Conservation (phyloP, 2,329 filamentous ascomycete species). For the Chlorencoelia australis region DNA sequence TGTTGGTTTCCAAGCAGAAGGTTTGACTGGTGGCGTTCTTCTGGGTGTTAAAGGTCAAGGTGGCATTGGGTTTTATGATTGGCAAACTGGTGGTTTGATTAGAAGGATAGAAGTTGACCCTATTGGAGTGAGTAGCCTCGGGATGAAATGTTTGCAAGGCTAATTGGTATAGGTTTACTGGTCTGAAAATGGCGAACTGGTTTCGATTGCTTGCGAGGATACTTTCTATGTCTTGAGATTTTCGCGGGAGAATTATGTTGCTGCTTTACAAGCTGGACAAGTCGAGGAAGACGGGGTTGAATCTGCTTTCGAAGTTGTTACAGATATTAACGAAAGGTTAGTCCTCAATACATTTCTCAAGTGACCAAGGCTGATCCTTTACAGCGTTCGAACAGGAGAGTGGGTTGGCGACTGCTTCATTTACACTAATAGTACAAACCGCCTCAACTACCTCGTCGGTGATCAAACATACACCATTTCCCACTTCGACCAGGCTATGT, state of each 20-base stretch:
- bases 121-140: slow-evolving; percentile 27
- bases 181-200: slow-evolving; percentile 92
- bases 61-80: slow-evolving; percentile 93
- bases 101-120: slow-evolving; percentile 79
- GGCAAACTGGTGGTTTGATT: slow-evolving; percentile 80
- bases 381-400: slow-evolving; percentile 79
- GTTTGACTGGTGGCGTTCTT: slow-evolving; percentile 76
- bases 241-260: slow-evolving; percentile 78
- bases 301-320: slow-evolving; percentile 90
- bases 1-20: slow-evolving; percentile 91
- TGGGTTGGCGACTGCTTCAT: slow-evolving; percentile 99
- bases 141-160: background rate
- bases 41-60: slow-evolving; percentile 93
- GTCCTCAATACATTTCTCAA: slow-evolving; percentile 13
- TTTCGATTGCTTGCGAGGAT: slow-evolving; percentile 87
- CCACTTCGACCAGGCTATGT: slow-evolving; percentile 93
- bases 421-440: slow-evolving; percentile 94
- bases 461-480: slow-evolving; percentile 97
- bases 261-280: slow-evolving; percentile 70
- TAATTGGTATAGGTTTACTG: slow-evolving; percentile 63
- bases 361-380: slow-evolving; percentile 15
- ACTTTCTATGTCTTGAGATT: slow-evolving; percentile 91
- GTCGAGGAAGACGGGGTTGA: slow-evolving; percentile 84
- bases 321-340: slow-evolving; percentile 83
- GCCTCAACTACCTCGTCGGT: slow-evolving; percentile 93